phyloP scores from a whole-genome alignment of 352 stramenopile genomes.

The Phytophthora syringae region DNA sequence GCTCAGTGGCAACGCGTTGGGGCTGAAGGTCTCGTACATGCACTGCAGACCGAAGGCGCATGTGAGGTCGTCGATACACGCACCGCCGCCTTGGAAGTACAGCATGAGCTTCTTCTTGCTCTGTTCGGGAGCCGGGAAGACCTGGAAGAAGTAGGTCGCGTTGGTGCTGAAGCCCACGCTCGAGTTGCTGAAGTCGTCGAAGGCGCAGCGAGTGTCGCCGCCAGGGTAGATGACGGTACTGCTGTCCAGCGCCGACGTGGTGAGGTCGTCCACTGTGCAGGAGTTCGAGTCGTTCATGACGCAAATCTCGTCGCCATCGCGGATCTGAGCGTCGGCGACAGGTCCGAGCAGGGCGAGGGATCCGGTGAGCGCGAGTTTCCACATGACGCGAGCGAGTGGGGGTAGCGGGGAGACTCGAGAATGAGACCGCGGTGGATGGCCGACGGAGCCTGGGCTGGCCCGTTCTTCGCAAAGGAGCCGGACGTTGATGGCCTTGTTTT shows the following conservation, averaged over 20 bases:
- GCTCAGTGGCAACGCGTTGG: slow-evolving; percentile 55
- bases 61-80: slow-evolving; percentile 68
- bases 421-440: slow-evolving; percentile 3
- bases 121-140: slow-evolving; percentile 60
- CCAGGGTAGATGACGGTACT: slow-evolving; percentile 67
- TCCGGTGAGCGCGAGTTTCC: slow-evolving; percentile 39
- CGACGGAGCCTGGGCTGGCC: slow-evolving; percentile 12
- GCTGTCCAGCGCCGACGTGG: slow-evolving; percentile 47
- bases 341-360: slow-evolving; percentile 35
- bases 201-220: slow-evolving; percentile 58
- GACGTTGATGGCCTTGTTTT: slow-evolving; percentile 32
- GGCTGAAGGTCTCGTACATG: slow-evolving; percentile 60
- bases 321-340: slow-evolving; percentile 34
- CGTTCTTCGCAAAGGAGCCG: slow-evolving; percentile 24
- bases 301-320: slow-evolving; percentile 60
- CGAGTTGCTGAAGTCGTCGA: slow-evolving; percentile 55
- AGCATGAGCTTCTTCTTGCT: slow-evolving; percentile 74
- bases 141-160: slow-evolving; percentile 76
- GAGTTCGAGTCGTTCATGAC: slow-evolving; percentile 54
- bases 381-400: slow-evolving; percentile 32
- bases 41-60: slow-evolving; percentile 76
- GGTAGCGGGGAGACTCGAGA: slow-evolving; percentile 20
- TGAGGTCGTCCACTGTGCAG: slow-evolving; percentile 61
- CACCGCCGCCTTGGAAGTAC: slow-evolving; percentile 76
- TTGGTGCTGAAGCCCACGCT: slow-evolving; percentile 55